Evolutionary conservation across 2,329 filamentous ascomycete genomes (phyloP), one percentile per base, ranked within the genome.

Genomic region (Thielaviopsis populi): DNA sequence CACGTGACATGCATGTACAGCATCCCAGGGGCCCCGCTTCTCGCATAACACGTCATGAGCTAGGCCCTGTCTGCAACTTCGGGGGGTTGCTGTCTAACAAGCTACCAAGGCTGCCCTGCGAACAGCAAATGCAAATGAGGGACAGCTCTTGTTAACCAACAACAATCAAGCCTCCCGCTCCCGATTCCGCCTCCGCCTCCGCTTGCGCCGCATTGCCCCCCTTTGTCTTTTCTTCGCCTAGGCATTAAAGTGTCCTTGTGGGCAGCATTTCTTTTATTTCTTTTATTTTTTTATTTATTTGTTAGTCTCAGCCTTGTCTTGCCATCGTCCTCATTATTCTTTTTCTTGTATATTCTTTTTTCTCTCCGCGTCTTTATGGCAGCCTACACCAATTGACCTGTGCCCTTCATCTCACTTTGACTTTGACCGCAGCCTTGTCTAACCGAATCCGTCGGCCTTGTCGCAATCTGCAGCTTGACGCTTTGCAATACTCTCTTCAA

Each of bases 261-360:
- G 6, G 10, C 33, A 37, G 33, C 33, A 37, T 41, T 37, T 22
- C 15, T n/a, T 8, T 37, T 59, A n/a, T n/a, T n/a, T n/a, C n/a
- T n/a, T n/a, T n/a, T n/a, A n/a, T n/a, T 41, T 37, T 22, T 5
- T n/a, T 8, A n/a, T 59, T 42, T 59, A 33, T 24, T 40, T 60
- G 37, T 42, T 60, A 24, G 19, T 60, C 58, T 37, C 30, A 33
- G 53, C 53, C 53, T 56, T 37, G 53, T 19, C 33, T 60, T 60
- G 19, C 66, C 69, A 37, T 27, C 15, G 19, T n/a, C n/a, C n/a
- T 24, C 43, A 58, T 59, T 17, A 37, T 66, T 61, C 37, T 40
- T 22, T 15, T 33, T 56, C 27, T 27, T 50, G 24, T 50, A 27
- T 50, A 42, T 50, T 27, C 37, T 41, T 53, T 13, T 24, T 54